Evolutionary conservation across 768 basidiomycete genomes (phyloP).

Genomic region (Mycena maculata): DNA sequence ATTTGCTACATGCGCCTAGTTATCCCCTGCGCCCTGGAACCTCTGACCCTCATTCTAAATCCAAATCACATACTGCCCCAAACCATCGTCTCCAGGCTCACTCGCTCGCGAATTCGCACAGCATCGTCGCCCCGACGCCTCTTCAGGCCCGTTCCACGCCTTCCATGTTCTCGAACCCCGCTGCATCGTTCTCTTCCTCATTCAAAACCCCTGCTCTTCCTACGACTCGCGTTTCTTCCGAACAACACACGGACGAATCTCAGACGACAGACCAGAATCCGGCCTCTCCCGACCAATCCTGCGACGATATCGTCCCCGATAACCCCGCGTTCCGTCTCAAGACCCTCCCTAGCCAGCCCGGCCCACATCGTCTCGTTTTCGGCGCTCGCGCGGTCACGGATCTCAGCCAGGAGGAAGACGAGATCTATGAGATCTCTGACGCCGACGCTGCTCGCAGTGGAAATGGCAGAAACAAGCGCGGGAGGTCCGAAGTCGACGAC

Average conservation of each 20-base stretch:
- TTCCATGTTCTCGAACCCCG: slow-evolving; percentile 16
- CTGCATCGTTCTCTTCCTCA: not conserved
- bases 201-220: slow-evolving; percentile 31
- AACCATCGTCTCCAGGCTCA: slow-evolving; percentile 28
- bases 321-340: slow-evolving; percentile 2
- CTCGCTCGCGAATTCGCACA: slow-evolving; percentile 3
- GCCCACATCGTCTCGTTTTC: slow-evolving; percentile 23
- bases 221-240: slow-evolving; percentile 4
- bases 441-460: not conserved
- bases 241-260: too few species aligned
- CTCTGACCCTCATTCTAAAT: slow-evolving; percentile 25
- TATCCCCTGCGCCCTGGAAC: slow-evolving; percentile 12
- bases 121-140: slow-evolving; percentile 26
- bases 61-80: not conserved
- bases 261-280: not conserved
- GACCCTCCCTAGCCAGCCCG: slow-evolving; percentile 21
- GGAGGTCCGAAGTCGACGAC: slow-evolving; percentile 22
- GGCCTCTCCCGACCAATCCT: not conserved
- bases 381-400: slow-evolving; percentile 5
- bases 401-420: slow-evolving; percentile 15
- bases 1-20: not conserved
- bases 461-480: slow-evolving; percentile 15
- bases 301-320: not conserved
- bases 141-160: slow-evolving; percentile 19
- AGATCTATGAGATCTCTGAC: slow-evolving; percentile 17